Evolutionary conservation across 177 flowering plant species (phyloP).

Genomic region (Vitis hybrid): DNA sequence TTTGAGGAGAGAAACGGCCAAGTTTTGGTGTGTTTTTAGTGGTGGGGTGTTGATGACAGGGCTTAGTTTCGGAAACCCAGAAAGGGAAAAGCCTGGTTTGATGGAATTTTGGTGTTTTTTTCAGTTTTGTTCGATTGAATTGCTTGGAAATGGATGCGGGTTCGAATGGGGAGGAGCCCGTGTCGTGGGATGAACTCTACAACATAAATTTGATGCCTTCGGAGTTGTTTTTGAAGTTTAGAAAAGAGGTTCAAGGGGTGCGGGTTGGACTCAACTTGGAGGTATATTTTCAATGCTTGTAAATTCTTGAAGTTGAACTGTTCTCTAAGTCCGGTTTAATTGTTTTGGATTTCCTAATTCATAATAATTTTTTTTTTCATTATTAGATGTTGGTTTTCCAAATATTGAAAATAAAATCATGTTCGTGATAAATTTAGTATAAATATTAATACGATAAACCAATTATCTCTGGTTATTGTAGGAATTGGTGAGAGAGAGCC

Average conservation of each 20-base stretch:
- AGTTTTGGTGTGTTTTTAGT: no score
- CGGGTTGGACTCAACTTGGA: constrained; percentile 82
- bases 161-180: constrained; percentile 46
- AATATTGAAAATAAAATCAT: no score
- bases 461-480: no score
- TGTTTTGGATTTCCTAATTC: neutral
- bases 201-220: constrained; percentile 70
- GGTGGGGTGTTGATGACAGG: no score
- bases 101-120: neutral
- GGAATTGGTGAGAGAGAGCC: no score
- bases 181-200: constrained; percentile 76
- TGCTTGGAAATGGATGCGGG: constrained; percentile 28
- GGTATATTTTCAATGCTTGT: constrained; percentile 34
- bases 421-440: no score
- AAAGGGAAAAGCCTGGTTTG: no score
- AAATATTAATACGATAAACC: no score
- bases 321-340: neutral
- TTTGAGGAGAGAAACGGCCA: no score
- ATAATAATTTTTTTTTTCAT: no score
- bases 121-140: neutral
- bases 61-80: no score
- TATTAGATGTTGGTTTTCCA: no score
- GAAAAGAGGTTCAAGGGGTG: constrained; percentile 66
- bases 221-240: constrained; percentile 80
- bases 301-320: neutral